These are phyloP conservation scores for Phytopythium chamaehyphon DNA, from an alignment of 352 stramenopile species.

Conservation along the genomic window DNA sequence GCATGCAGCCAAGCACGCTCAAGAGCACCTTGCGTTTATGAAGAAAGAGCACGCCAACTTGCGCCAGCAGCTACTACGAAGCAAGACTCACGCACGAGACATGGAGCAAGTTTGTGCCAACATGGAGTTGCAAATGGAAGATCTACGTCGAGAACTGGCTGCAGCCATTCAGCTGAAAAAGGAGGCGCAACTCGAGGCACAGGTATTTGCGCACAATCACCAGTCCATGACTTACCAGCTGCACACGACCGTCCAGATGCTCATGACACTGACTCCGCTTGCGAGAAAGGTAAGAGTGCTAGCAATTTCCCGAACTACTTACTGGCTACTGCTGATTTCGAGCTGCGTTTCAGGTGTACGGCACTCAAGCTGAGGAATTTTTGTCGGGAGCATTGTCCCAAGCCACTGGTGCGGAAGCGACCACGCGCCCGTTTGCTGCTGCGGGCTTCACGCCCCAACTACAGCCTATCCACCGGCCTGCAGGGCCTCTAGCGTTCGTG, in stretches of 20 bases:
- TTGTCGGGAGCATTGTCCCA: conserved; percentile 51
- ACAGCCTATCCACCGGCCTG: conserved; percentile 13
- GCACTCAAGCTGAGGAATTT: conserved; percentile 50
- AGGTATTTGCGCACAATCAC: conserved; percentile 57
- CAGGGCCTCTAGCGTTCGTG: conserved; percentile 28
- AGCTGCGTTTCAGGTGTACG: too few relatives aligned
- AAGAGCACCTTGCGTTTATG: conserved; percentile 64
- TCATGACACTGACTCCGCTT: conserved; percentile 65
- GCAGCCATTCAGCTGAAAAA: conserved; percentile 40
- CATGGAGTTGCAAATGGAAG: conserved; percentile 22
- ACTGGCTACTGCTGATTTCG: too few relatives aligned
- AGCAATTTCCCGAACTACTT: too few relatives aligned
- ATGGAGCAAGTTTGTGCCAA: conserved; percentile 31
- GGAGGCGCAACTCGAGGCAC: conserved; percentile 51
- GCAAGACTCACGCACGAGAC: conserved; percentile 46
- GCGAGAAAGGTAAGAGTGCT: conserved; percentile 32
- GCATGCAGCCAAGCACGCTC: conserved; percentile 37
- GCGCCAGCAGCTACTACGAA: conserved; percentile 33
- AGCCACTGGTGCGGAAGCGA: conserved; percentile 23
- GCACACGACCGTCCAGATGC: conserved; percentile 68
- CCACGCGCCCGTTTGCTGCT: conserved; percentile 1
- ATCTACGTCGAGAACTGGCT: conserved; percentile 29
- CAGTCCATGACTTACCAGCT: conserved; percentile 69
- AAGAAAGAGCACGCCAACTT: conserved; percentile 53
- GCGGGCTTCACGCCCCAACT: background rate